Base-by-base conservation (phyloP, 2,329 filamentous ascomycete species). In the Fusarium aywerte region DNA sequence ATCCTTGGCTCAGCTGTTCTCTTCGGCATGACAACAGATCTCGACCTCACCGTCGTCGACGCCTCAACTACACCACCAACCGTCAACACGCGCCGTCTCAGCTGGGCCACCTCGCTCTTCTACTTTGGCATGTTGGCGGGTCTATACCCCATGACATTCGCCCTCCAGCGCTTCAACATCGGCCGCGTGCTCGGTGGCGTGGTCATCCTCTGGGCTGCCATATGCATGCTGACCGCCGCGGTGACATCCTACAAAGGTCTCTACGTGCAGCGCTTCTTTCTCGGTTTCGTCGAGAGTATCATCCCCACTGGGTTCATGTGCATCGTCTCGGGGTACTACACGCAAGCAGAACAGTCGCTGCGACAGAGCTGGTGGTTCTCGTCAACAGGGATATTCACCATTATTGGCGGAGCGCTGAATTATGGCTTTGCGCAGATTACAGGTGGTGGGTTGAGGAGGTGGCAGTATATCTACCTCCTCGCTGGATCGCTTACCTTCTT, bases 91-190 rank as follows among this genome's bases (percentile, higher is more conserved):
- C 83, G 85, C 0, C 85, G 91, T 12, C 84, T 93, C 27, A 89
- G 85, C 68, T 93, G 90, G 91, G 91, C 91, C 4, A 93, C 90
- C 0, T 92, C 89, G 0, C 82, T 92, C 71, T 93, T 93, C 80
- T 93, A 93, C 80, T 92, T 93, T 68, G 91, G 91, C 35, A 91
- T 92, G 89, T 82, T 94, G 3, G 87, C 85, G 1, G 91, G 91
- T 0, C 80, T 91, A 4, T 93, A 92, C 64, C 91, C 90, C 3
- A 88, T 92, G 85, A 89, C 89, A 0, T 92, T 90, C 61, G 80
- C 86, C 1, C 80, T 92, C 2, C 91, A 93, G 76, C 85, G 86
- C 20, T 91, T 92, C 79, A 81, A 87, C 60, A 82, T 87, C 3
- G 85, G 88, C n/a, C 82, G 84, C 44, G 85, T 90, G 2, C 83